Base-by-base conservation (phyloP, 108 stramenopile species). In the Stephanodiscus triporus region DNA sequence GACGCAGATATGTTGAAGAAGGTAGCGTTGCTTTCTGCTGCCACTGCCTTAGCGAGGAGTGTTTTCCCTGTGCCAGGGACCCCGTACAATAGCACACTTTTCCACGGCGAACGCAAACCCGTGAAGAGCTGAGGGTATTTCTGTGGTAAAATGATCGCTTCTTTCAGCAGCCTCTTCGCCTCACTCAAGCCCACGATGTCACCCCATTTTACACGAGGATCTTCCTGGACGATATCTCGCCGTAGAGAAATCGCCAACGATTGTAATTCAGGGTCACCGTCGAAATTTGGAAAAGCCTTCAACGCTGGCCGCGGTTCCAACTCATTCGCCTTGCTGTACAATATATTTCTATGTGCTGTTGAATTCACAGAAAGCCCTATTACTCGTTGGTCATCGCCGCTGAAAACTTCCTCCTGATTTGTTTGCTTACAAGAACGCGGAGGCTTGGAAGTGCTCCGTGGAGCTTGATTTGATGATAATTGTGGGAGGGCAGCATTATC, bases 1-100 rank as follows among this genome's bases (percentile, higher is more conserved):
- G 88, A 70, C 36, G 88, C 77, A 49, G 77, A 83, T 9, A 88
- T 85, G 75, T 85, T 88, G 85, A 92, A 87, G 65, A 90, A 88
- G n/a, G 76, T 76, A 16, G 88, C 87, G 26, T 79, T 68, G 84
- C 85, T 82, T 68, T 93, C 89, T 11, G 82, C 66, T 7, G 95
- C 93, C 9, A 93, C 90, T 17, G 95, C 95, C 70, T 89, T 89
- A 14, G 95, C 95, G 0, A 95, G 81, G 63, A 94, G 73, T 1
- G 95, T 95, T 76, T 95, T 94, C 2, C 92, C 92, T 34, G 87
- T 89, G 13, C 94, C 94, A 20, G 91, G 92, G 0, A 85, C 78
- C 1, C 91, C 94, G 60, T 86, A 93, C 16, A 96, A 72, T 26
- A 96, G 58, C 22, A 90, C 82, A 14, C 93, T 91, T 56, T 81